Conservation (phyloP, 2,329 filamentous ascomycete species). For the Aspergillus spinulosporus region DNA sequence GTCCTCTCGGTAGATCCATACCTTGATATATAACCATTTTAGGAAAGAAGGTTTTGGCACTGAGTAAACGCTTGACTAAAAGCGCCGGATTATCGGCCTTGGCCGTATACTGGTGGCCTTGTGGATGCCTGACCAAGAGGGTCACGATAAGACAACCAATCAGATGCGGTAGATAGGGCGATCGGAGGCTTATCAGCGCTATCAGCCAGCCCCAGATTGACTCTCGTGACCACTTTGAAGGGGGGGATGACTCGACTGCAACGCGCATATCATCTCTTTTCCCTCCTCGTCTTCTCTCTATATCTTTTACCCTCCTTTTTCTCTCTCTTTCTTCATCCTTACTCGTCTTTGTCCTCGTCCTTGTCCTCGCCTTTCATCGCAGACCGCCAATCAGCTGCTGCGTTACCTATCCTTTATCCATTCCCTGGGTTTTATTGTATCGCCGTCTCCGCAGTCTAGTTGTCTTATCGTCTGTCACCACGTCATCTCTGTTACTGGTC, state of each 20-base stretch:
- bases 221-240: slow-evolving; percentile 15
- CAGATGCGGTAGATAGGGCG: not conserved
- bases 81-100: not conserved
- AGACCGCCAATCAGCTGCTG: not conserved
- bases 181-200: not conserved
- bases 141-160: not conserved
- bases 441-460: not conserved
- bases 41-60: not conserved
- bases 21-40: not conserved
- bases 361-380: not conserved
- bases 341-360: not conserved
- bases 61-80: slow-evolving; percentile 11
- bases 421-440: slow-evolving; percentile 1
- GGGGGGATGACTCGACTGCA: slow-evolving; percentile 19
- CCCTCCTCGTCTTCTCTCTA: not conserved
- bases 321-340: not conserved
- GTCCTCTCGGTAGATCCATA: not conserved
- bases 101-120: not conserved
- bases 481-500: not conserved
- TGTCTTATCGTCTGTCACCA: slow-evolving; percentile 2
- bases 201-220: not conserved
- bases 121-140: not conserved
- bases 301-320: not conserved
- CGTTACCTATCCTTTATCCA: not conserved
- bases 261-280: not conserved